Base-by-base conservation (phyloP, 2,329 filamentous ascomycete species). In the Akanthomyces uredinophilus region DNA sequence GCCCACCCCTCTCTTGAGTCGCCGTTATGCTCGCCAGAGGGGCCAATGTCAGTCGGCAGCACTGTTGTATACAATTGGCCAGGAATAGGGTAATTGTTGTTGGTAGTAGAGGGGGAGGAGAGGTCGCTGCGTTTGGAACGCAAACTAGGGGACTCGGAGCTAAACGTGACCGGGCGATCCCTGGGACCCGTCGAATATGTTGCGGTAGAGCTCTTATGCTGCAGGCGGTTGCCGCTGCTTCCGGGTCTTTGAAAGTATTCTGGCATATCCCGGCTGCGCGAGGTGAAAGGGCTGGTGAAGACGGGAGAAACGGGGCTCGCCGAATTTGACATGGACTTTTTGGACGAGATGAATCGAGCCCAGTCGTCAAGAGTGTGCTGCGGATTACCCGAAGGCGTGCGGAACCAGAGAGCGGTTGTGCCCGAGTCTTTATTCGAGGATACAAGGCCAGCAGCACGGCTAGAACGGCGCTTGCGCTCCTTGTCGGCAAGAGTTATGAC, bases 381-480 rank as follows among this genome's bases (percentile, higher is more conserved):
- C 44, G 77, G 76, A 61, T 86, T 82, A 20, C 87, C 83, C 5
- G 75, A 72, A 18, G 79, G 74, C 0, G 79, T 74, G 37, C 86
- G 83, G 65, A 89, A 88, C 74, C 81, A 82, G 3, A 89, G 71
- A 0, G 79, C 80, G 10, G 75, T 78, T 3, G 79, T 74, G 10
- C 75, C 72, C 1, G 78, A 73, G 18, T 85, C 81, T 68, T 82
- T 85, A 62, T 74, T 79, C 7, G 76, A 72, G 11, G 80, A 71
- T 20, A 79, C 81, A 24, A 88, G 74, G 3, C 83, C 83, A 4
- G 83, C 81, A 4, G 86, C 83, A 64, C 86, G 80, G 66, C 86
- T 88, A 52, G 86, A 88, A 64, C 86, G 80, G 55, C 86, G 82
- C 68, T 87, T 88, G 61, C 84, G 81, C 65, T 86, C 76, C 70